Evolutionary conservation across 768 basidiomycete species (phyloP).

Genomic region (Rossbeevera mucosa): DNA sequence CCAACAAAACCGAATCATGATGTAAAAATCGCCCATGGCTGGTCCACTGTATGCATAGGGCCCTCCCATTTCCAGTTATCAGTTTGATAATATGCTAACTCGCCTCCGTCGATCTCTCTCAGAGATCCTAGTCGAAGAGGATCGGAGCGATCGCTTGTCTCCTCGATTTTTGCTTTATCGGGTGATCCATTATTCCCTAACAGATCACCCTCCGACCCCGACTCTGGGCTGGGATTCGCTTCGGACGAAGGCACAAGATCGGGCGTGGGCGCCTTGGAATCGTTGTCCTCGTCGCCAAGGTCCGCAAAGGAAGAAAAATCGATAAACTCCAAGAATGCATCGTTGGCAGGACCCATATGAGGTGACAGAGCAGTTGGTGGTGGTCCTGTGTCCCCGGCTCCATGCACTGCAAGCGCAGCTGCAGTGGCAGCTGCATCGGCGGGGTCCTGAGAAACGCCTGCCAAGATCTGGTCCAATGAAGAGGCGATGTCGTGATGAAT

Average conservation of each 20-base stretch:
- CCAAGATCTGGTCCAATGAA: conserved; percentile 59
- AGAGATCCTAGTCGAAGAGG: conserved; percentile 54
- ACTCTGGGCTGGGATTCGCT: conserved; percentile 74
- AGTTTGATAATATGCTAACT: conserved; percentile 58
- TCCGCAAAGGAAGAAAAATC: conserved; percentile 63
- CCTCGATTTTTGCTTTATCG: conserved; percentile 53
- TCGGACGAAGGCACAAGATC: conserved; percentile 68
- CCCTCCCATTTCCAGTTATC: conserved; percentile 71
- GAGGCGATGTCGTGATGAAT: conserved; percentile 48
- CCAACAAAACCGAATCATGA: conserved; percentile 26
- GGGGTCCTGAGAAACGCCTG: conserved; percentile 46
- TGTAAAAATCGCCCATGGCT: conserved; percentile 67
- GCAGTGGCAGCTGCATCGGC: conserved; percentile 30
- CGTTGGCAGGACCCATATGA: conserved; percentile 34
- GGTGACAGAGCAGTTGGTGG: conserved; percentile 32
- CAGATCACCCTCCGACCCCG: conserved; percentile 58
- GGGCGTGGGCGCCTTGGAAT: conserved; percentile 68
- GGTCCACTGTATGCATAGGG: conserved; percentile 58
- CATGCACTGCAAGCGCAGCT: conserved; percentile 24
- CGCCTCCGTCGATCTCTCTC: conserved; percentile 73
- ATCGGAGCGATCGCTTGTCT: conserved; percentile 40
- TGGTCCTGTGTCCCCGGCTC: conserved; percentile 28
- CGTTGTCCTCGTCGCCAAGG: conserved; percentile 52
- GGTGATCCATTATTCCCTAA: conserved; percentile 41
- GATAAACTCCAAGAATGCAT: conserved; percentile 49